Percentiles rank a stretch among this genome's conserved stretches.
phyloP scores from a whole-genome alignment of 2,329 filamentous ascomycete species.

The Monilinia aucupariae region DNA sequence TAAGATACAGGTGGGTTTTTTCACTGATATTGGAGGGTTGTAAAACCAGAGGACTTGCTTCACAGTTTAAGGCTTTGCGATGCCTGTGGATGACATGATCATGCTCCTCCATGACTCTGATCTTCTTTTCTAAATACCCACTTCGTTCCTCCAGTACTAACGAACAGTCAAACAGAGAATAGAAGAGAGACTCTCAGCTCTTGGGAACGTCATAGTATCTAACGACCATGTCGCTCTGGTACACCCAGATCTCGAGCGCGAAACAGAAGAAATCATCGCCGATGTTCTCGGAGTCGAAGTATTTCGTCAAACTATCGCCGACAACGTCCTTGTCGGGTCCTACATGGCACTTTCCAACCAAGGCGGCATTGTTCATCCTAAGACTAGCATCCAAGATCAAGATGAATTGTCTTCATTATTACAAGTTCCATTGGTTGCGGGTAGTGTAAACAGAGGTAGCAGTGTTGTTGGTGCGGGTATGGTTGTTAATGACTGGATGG shows the following conservation, averaged over 20 bases:
- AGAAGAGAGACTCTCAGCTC: constrained; percentile 90
- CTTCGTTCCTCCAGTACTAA: neutral
- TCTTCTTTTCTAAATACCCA: neutral
- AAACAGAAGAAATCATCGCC: constrained; percentile 97
- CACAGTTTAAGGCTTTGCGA: neutral
- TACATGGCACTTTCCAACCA: constrained; percentile 97
- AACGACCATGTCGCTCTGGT: constrained; percentile 97
- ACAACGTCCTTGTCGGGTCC: constrained; percentile 91
- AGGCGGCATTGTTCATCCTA: constrained; percentile 93
- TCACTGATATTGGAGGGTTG: neutral
- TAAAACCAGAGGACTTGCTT: too few relatives aligned
- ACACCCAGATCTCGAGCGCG: constrained; percentile 92
- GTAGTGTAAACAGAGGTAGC: constrained; percentile 86
- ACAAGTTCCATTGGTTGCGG: constrained; percentile 92
- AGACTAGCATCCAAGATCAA: constrained; percentile 95
- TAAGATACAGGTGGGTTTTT: constrained; percentile 58
- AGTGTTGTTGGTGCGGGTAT: constrained; percentile 94
- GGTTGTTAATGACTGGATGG: constrained; percentile 97
- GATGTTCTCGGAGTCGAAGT: constrained; percentile 88
- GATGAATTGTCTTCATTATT: constrained; percentile 91
- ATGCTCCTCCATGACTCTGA: neutral
- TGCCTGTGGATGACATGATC: neutral
- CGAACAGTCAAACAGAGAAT: constrained; percentile 58
- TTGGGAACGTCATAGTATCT: constrained; percentile 93
- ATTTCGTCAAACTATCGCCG: constrained; percentile 89